Base-by-base conservation (phyloP, 2,329 filamentous ascomycete genomes). In the Emergomyces pasteurianus region DNA sequence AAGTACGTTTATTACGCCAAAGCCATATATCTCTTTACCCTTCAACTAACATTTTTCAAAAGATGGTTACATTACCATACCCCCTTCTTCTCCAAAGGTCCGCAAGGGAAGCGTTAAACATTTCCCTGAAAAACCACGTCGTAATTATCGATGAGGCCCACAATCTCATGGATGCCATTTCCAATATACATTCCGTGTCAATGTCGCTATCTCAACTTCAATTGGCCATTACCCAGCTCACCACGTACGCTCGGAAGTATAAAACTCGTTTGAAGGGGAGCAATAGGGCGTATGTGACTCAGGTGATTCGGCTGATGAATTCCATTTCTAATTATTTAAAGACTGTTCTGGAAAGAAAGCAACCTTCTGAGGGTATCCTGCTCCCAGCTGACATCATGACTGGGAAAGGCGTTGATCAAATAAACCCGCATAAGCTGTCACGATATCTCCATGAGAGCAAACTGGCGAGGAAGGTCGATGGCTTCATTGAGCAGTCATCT, bases 121-220 rank as follows among this genome's bases (percentile, higher is more conserved):
- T 99, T 50, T 92, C 88, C 28, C 75, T 99, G 9, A 91, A 95
- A 67, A 85, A 86, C 5, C 94, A 95, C 69, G 80, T 99, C 0
- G 86, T 99, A n/a, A 88, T 99, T 31, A 89, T 99, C 55, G 94
- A 99, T 67, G 94, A 99, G 77, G 94, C 94, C 0, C 94, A 99
- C 72, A 99, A 99, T 70, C 83, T 99, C 58, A 96, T 96, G 87
- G 92, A 96, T 72, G 91, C 92, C 0, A 90, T 99, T 53, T 84
- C 90, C 18, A 87, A 86, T 53, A 94, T 96, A 40, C 86, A 96
- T 71, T 92, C 92, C 0, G 84, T 90, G 0, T 84, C 88, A 42
- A 81, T 97, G 23, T 84, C 83, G 2, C 77, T 95, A 3, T 77
- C 78, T 31, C 91, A 96, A 64, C 77, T 97, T 21, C 83, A 83